Evolutionary conservation across 78 protist species (phyloP).

Genomic region (Isochrysis galbana): DNA sequence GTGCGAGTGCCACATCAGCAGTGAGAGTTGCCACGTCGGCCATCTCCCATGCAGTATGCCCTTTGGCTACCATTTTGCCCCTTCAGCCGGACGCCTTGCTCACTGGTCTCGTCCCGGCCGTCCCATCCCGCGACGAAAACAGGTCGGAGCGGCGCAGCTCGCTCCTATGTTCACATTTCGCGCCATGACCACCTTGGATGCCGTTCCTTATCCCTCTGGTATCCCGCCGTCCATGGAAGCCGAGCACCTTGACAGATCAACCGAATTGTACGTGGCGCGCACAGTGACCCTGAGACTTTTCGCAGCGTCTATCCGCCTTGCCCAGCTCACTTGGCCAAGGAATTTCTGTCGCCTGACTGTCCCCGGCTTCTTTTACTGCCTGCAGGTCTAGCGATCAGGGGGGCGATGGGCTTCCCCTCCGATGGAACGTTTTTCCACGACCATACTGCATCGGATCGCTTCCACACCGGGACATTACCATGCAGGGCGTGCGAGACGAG

Average conservation of each 20-base stretch:
- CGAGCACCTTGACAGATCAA: background rate
- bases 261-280: background rate
- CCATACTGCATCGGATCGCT: background rate
- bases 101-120: too few species aligned
- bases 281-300: background rate
- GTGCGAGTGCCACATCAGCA: too few species aligned
- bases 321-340: too few species aligned
- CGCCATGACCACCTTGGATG: background rate
- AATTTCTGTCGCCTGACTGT: too few species aligned
- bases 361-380: too few species aligned
- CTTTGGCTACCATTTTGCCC: too few species aligned
- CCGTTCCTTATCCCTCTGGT: background rate
- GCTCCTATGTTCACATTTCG: background rate
- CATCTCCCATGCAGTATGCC: too few species aligned
- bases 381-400: too few species aligned
- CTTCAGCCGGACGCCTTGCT: too few species aligned
- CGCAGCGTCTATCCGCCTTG: too few species aligned
- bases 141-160: background rate
- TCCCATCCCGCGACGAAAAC: too few species aligned
- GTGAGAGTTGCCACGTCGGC: too few species aligned
- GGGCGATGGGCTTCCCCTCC: background rate
- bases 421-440: background rate
- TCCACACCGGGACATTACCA: conserved; percentile 8
- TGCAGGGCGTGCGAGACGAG: background rate
- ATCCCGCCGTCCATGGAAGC: background rate